phyloP scores from a whole-genome alignment of 2,329 filamentous ascomycete genomes.

The Fusarium sp. region DNA sequence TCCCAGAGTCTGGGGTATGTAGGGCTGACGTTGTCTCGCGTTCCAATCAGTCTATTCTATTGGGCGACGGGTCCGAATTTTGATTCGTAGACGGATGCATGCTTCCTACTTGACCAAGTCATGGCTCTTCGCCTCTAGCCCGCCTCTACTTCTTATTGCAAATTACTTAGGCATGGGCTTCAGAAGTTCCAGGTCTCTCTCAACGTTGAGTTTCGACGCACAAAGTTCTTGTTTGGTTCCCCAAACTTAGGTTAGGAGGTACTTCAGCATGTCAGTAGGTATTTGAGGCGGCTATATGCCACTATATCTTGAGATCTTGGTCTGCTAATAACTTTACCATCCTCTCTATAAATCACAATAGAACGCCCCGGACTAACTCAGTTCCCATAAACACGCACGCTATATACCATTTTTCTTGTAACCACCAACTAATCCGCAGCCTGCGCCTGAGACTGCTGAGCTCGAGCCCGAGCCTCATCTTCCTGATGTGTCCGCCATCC shows the following conservation, averaged over 20 bases:
- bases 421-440: not conserved
- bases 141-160: not conserved
- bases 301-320: not conserved
- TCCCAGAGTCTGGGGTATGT: not conserved
- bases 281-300: not conserved
- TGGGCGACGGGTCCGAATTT: not conserved
- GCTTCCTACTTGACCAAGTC: not conserved
- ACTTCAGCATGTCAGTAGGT: not conserved
- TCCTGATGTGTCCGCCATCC: conserved; percentile 19
- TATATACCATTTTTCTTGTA: not conserved
- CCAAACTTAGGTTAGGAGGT: not conserved
- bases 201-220: not conserved
- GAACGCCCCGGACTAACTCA: not conserved
- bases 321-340: not conserved
- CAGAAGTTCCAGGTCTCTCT: not conserved
- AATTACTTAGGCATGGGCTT: not conserved
- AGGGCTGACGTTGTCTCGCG: not conserved
- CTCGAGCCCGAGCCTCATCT: not conserved
- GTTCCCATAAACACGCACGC: not conserved
- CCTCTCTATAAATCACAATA: not conserved
- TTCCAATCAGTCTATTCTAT: not conserved
- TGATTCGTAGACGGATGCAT: not conserved
- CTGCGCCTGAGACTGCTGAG: not conserved
- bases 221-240: not conserved
- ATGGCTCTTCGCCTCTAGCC: not conserved